phyloP scores from a whole-genome alignment of 306 rosid species.

The Cicer bijugum region DNA sequence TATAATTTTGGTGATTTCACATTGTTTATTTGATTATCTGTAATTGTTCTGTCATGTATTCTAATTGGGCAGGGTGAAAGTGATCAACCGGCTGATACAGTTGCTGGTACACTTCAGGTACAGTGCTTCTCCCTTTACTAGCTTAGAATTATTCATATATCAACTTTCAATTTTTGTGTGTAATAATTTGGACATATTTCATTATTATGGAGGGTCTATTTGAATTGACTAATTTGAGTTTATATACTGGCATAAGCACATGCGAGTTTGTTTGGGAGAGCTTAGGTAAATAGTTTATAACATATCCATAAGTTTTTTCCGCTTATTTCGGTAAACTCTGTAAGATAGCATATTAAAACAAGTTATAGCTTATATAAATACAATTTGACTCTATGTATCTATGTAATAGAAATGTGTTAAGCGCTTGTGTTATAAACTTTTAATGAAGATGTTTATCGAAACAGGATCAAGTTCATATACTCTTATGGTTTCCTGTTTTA shows the following conservation, averaged over 20 bases:
- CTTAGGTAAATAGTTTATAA: too few species aligned
- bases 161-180: slow-evolving; percentile 18
- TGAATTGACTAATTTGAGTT: too few species aligned
- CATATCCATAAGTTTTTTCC: too few species aligned
- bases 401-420: too few species aligned
- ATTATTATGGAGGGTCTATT: not conserved
- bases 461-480: slow-evolving; percentile 5
- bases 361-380: too few species aligned
- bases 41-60: slow-evolving; percentile 39
- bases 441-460: too few species aligned
- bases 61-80: slow-evolving; percentile 75
- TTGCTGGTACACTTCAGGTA: slow-evolving; percentile 89
- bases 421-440: too few species aligned
- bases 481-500: slow-evolving; percentile 45
- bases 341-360: too few species aligned
- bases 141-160: slow-evolving; percentile 21
- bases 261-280: too few species aligned
- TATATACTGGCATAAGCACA: too few species aligned
- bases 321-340: too few species aligned
- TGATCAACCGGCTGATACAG: slow-evolving; percentile 72
- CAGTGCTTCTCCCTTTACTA: slow-evolving; percentile 35
- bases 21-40: slow-evolving; percentile 15
- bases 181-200: not conserved
- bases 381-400: too few species aligned
- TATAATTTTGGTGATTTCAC: slow-evolving; percentile 21